Evolutionary conservation across 805 yeast species (phyloP).

Genomic region (Yarrowia porcina): DNA sequence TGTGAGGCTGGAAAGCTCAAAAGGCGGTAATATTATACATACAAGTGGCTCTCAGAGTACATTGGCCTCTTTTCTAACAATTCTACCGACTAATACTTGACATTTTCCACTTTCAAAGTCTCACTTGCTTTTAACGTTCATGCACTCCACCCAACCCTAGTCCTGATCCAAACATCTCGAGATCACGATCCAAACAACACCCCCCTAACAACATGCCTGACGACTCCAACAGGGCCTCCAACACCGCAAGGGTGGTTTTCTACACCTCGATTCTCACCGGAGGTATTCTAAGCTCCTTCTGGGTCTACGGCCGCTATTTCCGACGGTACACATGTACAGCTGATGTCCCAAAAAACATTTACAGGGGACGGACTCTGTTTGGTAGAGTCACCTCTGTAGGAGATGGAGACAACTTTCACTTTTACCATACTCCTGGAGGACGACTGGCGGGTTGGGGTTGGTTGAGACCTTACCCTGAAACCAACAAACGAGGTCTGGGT

Average conservation of each 20-base stretch:
- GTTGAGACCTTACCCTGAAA: slow-evolving; percentile 64
- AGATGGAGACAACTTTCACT: slow-evolving; percentile 91
- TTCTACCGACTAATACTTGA: not conserved
- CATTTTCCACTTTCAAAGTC: not conserved
- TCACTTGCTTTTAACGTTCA: not conserved
- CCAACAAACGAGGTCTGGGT: slow-evolving; percentile 46
- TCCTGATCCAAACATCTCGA: slow-evolving; percentile 18
- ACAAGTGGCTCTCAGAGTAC: too few species aligned
- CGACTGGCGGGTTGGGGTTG: slow-evolving; percentile 87
- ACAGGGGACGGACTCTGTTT: slow-evolving; percentile 46
- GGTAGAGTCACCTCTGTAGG: slow-evolving; percentile 90
- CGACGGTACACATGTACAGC: slow-evolving; percentile 49
- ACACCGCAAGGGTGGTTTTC: slow-evolving; percentile 18
- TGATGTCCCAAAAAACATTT: slow-evolving; percentile 49
- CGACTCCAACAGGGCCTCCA: slow-evolving; percentile 10
- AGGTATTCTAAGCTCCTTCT: slow-evolving; percentile 42
- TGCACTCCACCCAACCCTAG: slow-evolving; percentile 22
- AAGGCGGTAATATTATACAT: too few species aligned
- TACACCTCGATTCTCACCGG: slow-evolving; percentile 34
- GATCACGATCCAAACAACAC: slow-evolving; percentile 6
- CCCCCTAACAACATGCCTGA: not conserved
- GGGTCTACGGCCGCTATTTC: slow-evolving; percentile 47
- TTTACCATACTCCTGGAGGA: slow-evolving; percentile 95
- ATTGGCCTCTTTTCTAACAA: too few species aligned
- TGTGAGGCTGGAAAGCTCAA: too few species aligned